Base-by-base conservation (phyloP, 768 basidiomycete genomes). In the Clitopilus passeckerianus region DNA sequence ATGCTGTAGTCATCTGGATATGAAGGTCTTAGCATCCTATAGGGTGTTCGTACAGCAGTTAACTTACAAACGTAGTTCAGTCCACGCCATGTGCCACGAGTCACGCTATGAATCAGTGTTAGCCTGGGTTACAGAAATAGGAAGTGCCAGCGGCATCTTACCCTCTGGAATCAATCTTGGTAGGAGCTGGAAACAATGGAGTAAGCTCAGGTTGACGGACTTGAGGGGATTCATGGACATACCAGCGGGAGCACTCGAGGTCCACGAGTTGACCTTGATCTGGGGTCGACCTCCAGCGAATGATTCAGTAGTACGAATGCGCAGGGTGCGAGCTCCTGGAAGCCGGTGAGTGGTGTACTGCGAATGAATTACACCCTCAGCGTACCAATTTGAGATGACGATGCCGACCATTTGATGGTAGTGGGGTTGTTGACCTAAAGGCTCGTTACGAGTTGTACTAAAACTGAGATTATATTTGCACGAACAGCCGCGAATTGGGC, bases 41-140 rank as follows among this genome's bases (percentile, higher is more conserved):
- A 30, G 3, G 27, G 7, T 30, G 7, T 4, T 30, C 27, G 27
- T 3, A 30, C 27, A 30, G 27, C 27, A 7, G 27, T 30, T 7
- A 7, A 69, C 74, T 68, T 59, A 76, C 77, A 80, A 56, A 76
- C 68, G 71, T 77, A 70, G 57, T 79, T 80, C 24, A 76, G 44
- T 15, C 80, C 79, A 33, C 80, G 75, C 78, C 78, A 82, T 23
- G 79, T 81, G 16, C 80, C 79, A 58, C 79, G 76, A 56, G 79
- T 80, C 34, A 82, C 75, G 54, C 78, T 76, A 53, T 15, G 24
- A 9, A 16, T 57, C 23, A 56, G 27, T 54, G 6, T 30, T 30
- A 30, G 27, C 7, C 7, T 7, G 27, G 7, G 7, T 7, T 30
- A 3, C 27, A 30, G 27, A 30, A 14, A 5, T 15, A 14, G 3